Evolutionary conservation across 2,329 filamentous ascomycete genomes (phyloP).

Genomic region (Bipolaris bicolor): DNA sequence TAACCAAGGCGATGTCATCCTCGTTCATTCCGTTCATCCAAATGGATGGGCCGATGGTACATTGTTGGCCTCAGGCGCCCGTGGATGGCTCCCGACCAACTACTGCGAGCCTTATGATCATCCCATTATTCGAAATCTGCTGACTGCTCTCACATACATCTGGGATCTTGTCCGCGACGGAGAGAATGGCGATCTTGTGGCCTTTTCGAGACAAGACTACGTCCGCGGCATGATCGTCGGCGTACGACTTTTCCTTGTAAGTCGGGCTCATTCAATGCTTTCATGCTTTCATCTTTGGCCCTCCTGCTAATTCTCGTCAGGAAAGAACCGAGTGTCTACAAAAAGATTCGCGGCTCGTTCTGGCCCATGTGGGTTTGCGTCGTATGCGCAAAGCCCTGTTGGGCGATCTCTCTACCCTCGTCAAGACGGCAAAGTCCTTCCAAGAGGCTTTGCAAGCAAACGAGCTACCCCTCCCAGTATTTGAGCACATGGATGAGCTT

Average conservation of each 20-base stretch:
- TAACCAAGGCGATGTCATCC: constrained; percentile 86
- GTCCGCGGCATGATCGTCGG: constrained; percentile 94
- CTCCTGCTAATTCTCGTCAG: constrained; percentile 54
- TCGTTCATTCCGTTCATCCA: constrained; percentile 95
- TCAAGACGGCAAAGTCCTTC: constrained; percentile 85
- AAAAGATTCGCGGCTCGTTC: constrained; percentile 76
- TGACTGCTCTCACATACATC: constrained; percentile 86
- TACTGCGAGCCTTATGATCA: constrained; percentile 97
- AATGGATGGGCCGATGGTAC: constrained; percentile 99
- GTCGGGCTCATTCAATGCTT: constrained; percentile 39
- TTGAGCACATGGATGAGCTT: constrained; percentile 87
- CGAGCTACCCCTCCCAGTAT: constrained; percentile 56
- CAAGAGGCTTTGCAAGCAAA: constrained; percentile 70
- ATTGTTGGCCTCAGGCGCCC: constrained; percentile 78
- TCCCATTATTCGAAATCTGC: constrained; percentile 79
- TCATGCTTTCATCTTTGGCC: background rate
- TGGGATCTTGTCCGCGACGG: constrained; percentile 88
- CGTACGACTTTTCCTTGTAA: constrained; percentile 84
- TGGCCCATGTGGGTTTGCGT: constrained; percentile 75
- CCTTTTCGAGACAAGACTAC: constrained; percentile 90
- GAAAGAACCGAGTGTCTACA: constrained; percentile 89
- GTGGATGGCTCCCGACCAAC: constrained; percentile 97
- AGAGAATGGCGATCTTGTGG: constrained; percentile 73
- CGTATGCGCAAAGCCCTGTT: constrained; percentile 85
- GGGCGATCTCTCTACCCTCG: constrained; percentile 85